Conservation (phyloP, 164 flowering plant genomes). For the Annona squamosa region DNA sequence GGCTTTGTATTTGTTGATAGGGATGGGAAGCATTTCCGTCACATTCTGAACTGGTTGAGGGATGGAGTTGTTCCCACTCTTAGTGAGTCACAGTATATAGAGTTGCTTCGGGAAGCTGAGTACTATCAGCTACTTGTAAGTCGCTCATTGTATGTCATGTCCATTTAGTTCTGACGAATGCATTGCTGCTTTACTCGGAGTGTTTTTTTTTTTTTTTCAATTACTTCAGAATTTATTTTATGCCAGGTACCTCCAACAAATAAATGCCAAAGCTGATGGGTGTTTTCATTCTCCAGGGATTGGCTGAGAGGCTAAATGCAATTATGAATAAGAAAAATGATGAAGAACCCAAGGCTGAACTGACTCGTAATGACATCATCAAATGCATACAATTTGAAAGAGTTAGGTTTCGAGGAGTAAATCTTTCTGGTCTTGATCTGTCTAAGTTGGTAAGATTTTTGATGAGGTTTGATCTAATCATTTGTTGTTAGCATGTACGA, state of each 20-base stretch:
- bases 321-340: slow-evolving; percentile 45
- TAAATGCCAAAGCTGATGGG: background rate
- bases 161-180: background rate
- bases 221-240: no score
- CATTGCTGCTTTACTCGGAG: background rate
- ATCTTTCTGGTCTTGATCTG: slow-evolving; percentile 89
- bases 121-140: slow-evolving; percentile 86
- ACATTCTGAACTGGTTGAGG: slow-evolving; percentile 88
- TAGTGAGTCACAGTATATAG: slow-evolving; percentile 47
- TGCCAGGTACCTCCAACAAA: background rate
- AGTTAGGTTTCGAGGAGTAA: slow-evolving; percentile 82
- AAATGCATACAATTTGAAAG: slow-evolving; percentile 85
- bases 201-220: background rate
- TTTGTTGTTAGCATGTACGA: background rate
- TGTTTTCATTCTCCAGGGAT: slow-evolving; percentile 41
- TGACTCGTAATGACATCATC: slow-evolving; percentile 85
- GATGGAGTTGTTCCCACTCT: slow-evolving; percentile 79
- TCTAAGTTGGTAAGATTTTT: slow-evolving; percentile 67
- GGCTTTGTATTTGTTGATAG: slow-evolving; percentile 89
- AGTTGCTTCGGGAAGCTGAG: slow-evolving; percentile 84
- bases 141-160: background rate
- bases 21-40: slow-evolving; percentile 91
- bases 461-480: background rate
- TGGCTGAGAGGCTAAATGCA: slow-evolving; percentile 51
- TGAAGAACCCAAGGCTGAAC: slow-evolving; percentile 51